A percentile compares a stretch with the other conserved stretches of the same genome.
Evolutionary conservation across 2,329 filamentous ascomycete species (phyloP).

Genomic region (Scytalidium sp.): DNA sequence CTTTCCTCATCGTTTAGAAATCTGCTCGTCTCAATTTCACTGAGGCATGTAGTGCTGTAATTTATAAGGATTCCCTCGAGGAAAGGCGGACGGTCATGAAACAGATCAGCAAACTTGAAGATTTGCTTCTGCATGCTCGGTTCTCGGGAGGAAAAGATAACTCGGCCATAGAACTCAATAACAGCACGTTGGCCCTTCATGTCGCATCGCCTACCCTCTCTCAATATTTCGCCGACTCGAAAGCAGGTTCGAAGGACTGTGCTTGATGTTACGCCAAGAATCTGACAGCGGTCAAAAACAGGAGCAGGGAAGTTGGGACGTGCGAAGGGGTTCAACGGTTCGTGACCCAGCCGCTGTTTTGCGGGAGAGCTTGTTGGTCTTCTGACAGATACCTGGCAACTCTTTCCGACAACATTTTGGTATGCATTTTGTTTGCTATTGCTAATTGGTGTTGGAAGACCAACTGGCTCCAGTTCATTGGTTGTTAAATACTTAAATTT

Average conservation of each 20-base stretch:
- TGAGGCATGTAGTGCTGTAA: constrained; percentile 42
- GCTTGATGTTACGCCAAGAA: constrained; percentile 48
- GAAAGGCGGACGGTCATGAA: constrained; percentile 54
- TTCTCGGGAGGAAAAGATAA: constrained; percentile 56
- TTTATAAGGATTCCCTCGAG: constrained; percentile 43
- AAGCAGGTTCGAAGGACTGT: constrained; percentile 58
- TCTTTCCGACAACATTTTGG: not conserved
- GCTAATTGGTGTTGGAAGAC: not conserved
- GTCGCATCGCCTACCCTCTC: constrained; percentile 39
- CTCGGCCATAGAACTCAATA: constrained; percentile 63
- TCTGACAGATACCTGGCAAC: not conserved
- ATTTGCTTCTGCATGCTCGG: constrained; percentile 48
- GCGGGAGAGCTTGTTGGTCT: not conserved
- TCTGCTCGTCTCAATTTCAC: constrained; percentile 40
- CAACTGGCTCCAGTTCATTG: not conserved
- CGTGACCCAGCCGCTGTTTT: constrained; percentile 19
- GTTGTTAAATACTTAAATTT: constrained; percentile 1
- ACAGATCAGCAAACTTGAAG: constrained; percentile 63
- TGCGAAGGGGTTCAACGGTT: constrained; percentile 39
- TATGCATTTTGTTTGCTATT: not conserved
- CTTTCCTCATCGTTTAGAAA: constrained; percentile 34
- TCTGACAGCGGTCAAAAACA: constrained; percentile 48
- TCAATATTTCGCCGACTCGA: constrained; percentile 58
- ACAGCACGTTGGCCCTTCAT: constrained; percentile 48
- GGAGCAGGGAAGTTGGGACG: constrained; percentile 48